A percentile compares a stretch with the other conserved stretches of the same genome.
Conservation (phyloP, 495 filamentous ascomycete genomes). For the Aspergillus ostianus region DNA sequence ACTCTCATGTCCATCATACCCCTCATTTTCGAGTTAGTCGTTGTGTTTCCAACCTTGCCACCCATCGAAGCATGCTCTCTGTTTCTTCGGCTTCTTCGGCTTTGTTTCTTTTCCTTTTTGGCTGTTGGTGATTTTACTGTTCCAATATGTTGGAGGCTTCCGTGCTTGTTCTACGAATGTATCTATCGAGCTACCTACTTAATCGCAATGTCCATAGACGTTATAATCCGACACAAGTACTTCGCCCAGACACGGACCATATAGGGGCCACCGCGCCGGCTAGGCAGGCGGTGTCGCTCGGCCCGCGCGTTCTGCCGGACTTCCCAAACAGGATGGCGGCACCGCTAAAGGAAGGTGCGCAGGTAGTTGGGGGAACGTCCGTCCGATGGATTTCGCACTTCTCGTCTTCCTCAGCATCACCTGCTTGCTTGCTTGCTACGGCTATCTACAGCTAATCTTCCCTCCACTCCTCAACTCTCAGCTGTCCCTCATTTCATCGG, state of each 20-base stretch:
- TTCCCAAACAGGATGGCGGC: not conserved
- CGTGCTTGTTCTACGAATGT: constrained; percentile 1
- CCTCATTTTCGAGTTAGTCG: constrained; percentile 14
- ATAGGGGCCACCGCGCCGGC: not conserved
- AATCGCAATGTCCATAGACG: constrained; percentile 6
- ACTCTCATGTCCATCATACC: constrained; percentile 28
- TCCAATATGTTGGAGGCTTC: not conserved
- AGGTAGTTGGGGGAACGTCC: too few relatives aligned
- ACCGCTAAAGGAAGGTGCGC: not conserved
- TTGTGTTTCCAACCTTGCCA: constrained; percentile 12
- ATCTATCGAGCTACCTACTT: not conserved
- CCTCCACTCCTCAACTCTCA: constrained; percentile 8
- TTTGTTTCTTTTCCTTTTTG: constrained; percentile 14
- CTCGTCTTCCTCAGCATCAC: not conserved
- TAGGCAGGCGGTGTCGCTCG: not conserved
- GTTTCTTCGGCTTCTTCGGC: constrained; percentile 13
- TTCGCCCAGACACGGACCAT: not conserved
- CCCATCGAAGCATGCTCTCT: not conserved
- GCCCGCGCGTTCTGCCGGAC: not conserved
- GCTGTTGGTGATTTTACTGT: constrained; percentile 1
- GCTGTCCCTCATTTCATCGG: constrained; percentile 23
- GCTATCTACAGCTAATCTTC: constrained; percentile 6
- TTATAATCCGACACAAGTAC: constrained; percentile 1
- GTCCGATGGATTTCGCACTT: not conserved
- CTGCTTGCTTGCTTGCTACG: not conserved